Evolutionary conservation across 2,329 filamentous ascomycete genomes (phyloP), one percentile per base, ranked within the genome.

Genomic region (Hansfordia pulvinata): DNA sequence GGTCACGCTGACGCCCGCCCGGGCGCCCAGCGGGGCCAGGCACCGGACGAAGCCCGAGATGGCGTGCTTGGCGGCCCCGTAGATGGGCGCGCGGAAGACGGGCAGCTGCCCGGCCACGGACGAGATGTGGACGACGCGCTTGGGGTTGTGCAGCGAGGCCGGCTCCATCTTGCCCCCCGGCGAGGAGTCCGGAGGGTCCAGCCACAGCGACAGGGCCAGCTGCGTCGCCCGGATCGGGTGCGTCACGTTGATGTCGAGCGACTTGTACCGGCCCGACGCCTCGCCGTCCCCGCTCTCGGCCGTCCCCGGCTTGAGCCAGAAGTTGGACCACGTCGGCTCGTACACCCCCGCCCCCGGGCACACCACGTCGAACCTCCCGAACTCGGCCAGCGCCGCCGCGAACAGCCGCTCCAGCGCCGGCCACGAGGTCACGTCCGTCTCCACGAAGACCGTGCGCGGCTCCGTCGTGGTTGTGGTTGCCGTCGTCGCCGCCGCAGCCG

Each of bases 321-420:
- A 59, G 38, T 38, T 50, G 10, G 52, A 54, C 47, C 47, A 57
- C 5, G 42, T 34, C 35, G 59, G 60, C 32, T 63, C 60, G 26
- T 56, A 64, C 4, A 64, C 43, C 16, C 60, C 60, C 0, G 60
- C 60, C 1, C 58, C 58, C 0, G 60, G 56, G 19, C 56, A 60
- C 4, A 62, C 40, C 14, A 64, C 49, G 24, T 57, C 54, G 31
- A 56, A 45, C 3, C 36, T 38, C 0, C 51, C 52, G 26, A 62
- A 61, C 15, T 53, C 44, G 2, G 31, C 13, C 1, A 49, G 20
- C 0, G 56, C 39, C 4, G 35, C 34, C 4, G 46, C 35, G 27
- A 61, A 58, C 35, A 56, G 47, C 10, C 32, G 31, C 1, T 41
- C 25, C 0, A 63, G 36, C 4, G 51, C 47, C 1, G 42, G 32